Percentiles rank a stretch among this genome's conserved stretches.
These are phyloP conservation scores for Hydnomerulius pinastri DNA, from an alignment of 768 basidiomycete genomes.

Conservation along the genomic window DNA sequence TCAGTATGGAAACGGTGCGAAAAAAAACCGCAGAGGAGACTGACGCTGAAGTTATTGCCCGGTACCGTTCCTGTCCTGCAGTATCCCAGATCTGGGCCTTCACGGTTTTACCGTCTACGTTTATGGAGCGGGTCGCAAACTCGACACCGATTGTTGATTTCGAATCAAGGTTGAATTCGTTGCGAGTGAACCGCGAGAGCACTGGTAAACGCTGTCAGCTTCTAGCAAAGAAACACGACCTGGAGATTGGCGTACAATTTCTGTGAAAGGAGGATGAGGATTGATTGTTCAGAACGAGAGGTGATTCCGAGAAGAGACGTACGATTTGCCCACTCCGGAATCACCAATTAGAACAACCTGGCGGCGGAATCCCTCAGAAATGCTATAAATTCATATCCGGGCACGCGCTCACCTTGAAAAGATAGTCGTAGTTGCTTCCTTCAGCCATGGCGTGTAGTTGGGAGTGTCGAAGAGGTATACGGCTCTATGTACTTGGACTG, in stretches of 20 bases:
- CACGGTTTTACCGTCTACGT: slow-evolving; percentile 94
- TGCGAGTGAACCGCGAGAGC: slow-evolving; percentile 98
- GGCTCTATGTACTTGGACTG: slow-evolving; percentile 3
- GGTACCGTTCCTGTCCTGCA: slow-evolving; percentile 96
- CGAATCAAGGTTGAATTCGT: slow-evolving; percentile 98
- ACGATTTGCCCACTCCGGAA: slow-evolving; percentile 99
- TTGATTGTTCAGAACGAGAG: background rate
- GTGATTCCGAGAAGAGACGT: slow-evolving; percentile 41
- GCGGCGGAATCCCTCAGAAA: slow-evolving; percentile 2
- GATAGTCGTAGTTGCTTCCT: slow-evolving; percentile 96
- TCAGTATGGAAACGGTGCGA: background rate
- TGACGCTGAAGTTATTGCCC: slow-evolving; percentile 95
- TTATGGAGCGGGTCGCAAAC: slow-evolving; percentile 94
- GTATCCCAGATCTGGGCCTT: slow-evolving; percentile 99
- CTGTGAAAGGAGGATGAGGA: slow-evolving; percentile 21
- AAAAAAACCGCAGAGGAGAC: slow-evolving; percentile 25
- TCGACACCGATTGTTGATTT: slow-evolving; percentile 99
- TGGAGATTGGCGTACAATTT: slow-evolving; percentile 31
- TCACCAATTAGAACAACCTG: slow-evolving; percentile 99
- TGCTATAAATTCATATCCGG: background rate
- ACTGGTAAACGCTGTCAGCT: slow-evolving; percentile 51
- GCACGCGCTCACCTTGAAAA: slow-evolving; percentile 83
- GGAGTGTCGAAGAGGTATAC: slow-evolving; percentile 9
- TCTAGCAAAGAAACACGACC: background rate
- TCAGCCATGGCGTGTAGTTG: slow-evolving; percentile 65